Evolutionary conservation across 2,329 filamentous ascomycete genomes (phyloP), one percentile per base, ranked within the genome.

Genomic region (Fusarium anguioides): DNA sequence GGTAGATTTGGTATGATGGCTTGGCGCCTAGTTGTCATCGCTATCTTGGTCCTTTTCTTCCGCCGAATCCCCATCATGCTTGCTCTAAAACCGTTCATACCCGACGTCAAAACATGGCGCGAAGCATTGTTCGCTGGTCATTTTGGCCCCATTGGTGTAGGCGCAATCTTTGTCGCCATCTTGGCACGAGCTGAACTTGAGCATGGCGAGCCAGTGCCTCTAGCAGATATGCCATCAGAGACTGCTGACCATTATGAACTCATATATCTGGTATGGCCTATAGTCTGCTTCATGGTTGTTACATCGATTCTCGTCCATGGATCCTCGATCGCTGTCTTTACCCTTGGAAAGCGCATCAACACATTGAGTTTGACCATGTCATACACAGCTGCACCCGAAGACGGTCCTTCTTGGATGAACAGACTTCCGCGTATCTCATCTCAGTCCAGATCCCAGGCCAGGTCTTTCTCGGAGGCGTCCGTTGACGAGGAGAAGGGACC

Each of bases 321-420:
- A 21, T 98, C 96, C n/a, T 98, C 96, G 0, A 91, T 99, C 71
- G 96, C 96, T 7, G 96, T 99, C 10, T 99, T 99, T 74, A 98
- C 96, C 0, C 87, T 99, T 3, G 96, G 96, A 72, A 99, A 98
- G 79, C 94, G 92, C 63, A 99, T 99, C 86, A 98, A 98, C 81
- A 98, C 96, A 0, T 81, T 99, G 69, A 94, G 93, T 2, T 84
- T 99, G 62, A 97, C 96, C 54, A 92, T 99, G 87, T 97, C 96
- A 0, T 99, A 98, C 81, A 99, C 96, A 1, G 88, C 91, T 63
- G 94, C 90, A 18, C 92, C 91, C 48, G 95, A 97, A 55, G 93
- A 97, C 33, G 93, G 94, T 0, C 92, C 94, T 4, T 89, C 89
- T 3, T 99, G 96, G 96, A 97, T 98, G 92, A 96, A 96, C 71